Evolutionary conservation across 2,329 filamentous ascomycete genomes (phyloP), one percentile per base, ranked within the genome.

Genomic region (Diaporthe australafricana): DNA sequence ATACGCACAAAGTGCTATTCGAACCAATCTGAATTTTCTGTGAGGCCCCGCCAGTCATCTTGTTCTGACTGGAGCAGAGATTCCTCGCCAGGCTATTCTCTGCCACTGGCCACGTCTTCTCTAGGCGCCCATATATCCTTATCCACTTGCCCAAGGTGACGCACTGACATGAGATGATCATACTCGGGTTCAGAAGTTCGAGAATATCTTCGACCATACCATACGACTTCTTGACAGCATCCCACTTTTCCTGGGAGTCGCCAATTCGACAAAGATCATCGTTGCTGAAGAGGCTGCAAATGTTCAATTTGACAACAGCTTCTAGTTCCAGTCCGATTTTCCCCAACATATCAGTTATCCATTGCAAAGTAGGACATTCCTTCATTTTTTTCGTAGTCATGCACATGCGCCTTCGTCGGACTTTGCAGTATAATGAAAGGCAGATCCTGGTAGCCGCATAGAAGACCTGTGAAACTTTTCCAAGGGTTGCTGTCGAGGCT

Each of bases 371-470:
- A 8, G 66, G 48, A 45, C 48, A 68, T n/a, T 38, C 47, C 32
- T 47, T 55, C 66, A 68, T 68, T 22, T 57, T n/a, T 35, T 1
- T 56, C 66, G 27, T 56, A 68, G 3, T 47, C 66, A 3, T 11
- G 22, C 2, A 32, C 38, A 5, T 68, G 66, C 14, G 32, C 20
- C 2, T 30, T 68, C 14, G 66, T 45, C 3, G 66, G 66, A 25
- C 57, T 68, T 12, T 57, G 66, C 17, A 68, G 53, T 16, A 68
- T 16, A 45, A 68, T 68, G 4, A 68, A 57, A 3, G 66, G 66
- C 1, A 68, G 22, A 38, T 68, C 66, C 27, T 45, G 66, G 27
- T 20, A 56, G 0, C 66, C 66, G 6, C 35, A 57, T 35, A 68
- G 12, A 3, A 68, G 20, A 2, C 66, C 50, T 30, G 42, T 55